phyloP scores from a whole-genome alignment of 768 basidiomycete genomes.

The Tubosaeta brunneosetosa region DNA sequence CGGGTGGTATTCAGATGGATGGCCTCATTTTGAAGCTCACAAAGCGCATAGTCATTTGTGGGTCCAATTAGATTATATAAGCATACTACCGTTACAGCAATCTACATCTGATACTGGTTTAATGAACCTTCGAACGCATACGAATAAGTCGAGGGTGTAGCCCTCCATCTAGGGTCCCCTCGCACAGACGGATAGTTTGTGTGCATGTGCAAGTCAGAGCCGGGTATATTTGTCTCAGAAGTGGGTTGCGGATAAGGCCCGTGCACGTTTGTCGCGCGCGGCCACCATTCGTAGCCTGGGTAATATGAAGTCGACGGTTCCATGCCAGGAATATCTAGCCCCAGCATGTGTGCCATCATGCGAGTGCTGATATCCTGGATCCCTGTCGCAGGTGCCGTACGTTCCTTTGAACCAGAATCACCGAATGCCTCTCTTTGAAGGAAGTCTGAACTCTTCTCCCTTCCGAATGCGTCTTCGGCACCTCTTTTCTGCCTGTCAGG shows the following conservation, averaged over 20 bases:
- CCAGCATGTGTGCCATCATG: conserved; percentile 71
- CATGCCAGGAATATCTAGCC: conserved; percentile 59
- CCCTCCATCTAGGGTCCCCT: conserved; percentile 20
- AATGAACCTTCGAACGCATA: conserved; percentile 20
- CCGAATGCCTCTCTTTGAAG: conserved; percentile 40
- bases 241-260: conserved; percentile 15
- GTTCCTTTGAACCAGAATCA: conserved; percentile 21
- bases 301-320: conserved; percentile 48
- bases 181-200: conserved; percentile 17
- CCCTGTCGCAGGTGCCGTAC: conserved; percentile 30
- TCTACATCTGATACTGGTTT: conserved; percentile 21
- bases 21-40: conserved; percentile 7
- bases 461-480: conserved; percentile 61
- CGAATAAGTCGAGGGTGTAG: conserved; percentile 10
- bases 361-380: conserved; percentile 61
- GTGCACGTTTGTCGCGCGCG: conserved; percentile 31
- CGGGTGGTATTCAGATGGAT: conserved; percentile 18
- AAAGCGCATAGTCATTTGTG: conserved; percentile 23
- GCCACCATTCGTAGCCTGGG: conserved; percentile 65
- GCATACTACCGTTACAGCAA: neutral
- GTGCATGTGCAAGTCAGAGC: conserved; percentile 7
- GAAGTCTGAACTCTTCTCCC: conserved; percentile 45
- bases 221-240: conserved; percentile 1
- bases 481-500: conserved; percentile 51
- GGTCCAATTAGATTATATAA: conserved; percentile 32